Evolutionary conservation across 2,329 filamentous ascomycete species (phyloP), one percentile per base, ranked within the genome.

Genomic region (Botrytis galanthina): DNA sequence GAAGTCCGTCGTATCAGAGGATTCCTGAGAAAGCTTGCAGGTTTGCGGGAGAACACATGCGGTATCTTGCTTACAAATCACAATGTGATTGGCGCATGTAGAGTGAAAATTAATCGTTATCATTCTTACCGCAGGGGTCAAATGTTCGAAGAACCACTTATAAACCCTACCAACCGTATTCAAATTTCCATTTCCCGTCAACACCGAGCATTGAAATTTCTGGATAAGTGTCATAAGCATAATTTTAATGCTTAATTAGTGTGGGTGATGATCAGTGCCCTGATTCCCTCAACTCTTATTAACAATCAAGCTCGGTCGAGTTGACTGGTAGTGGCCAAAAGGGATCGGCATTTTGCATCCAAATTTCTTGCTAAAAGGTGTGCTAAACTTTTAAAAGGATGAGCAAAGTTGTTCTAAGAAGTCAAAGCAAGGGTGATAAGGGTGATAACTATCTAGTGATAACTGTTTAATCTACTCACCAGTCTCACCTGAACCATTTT

Each of bases 171-270:
- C 46, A 67, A 51, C 63, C 63, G 63, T 67, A 67, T 67, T 66
- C 32, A 32, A 67, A 67, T 51, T 67, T 51, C 48, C 64, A 48
- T 54, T 67, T 51, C 48, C 46, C 29, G 29, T 67, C 39, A 29
- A 66, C 32, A 51, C 59, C 59, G 32, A 61, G 59, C 7, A 61
- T 37, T n/a, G 48, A 54, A 37, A 61, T 26, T 61, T 61, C 14
- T 61, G 48, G 59, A 61, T 61, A 61, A 61, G 22, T 61, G 44
- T 37, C 46, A 51, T 67, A 67, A 67, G 46, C 63, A 67, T 67
- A 67, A 67, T 67, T 67, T 67, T 29, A 51, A 39, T 68, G 64
- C 64, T 67, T 54, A 26, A 68, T 42, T 68, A 67, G 64, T 51
- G 22, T 51, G 46, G 48, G 48, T 54, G 64, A 51, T 42, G 48